Conservation (phyloP, 192 early-diverging fungal genomes). For the Coemansia pectinata region DNA sequence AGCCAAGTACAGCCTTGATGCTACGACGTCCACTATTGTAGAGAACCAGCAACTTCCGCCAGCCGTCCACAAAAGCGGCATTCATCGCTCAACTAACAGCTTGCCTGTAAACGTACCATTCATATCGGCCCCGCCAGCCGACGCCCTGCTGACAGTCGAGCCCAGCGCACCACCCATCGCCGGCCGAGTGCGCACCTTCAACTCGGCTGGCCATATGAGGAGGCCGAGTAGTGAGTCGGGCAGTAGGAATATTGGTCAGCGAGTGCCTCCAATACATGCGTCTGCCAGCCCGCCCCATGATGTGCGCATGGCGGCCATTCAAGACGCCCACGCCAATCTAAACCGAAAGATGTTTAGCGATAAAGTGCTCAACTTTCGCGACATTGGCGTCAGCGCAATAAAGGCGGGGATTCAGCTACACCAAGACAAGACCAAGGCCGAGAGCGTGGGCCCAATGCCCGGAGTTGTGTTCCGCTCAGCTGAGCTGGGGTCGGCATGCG, state of each 20-base stretch:
- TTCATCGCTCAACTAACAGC: slow-evolving; percentile 30
- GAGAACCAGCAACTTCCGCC: slow-evolving; percentile 7
- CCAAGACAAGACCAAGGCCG: slow-evolving; percentile 15
- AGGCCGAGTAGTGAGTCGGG: background rate
- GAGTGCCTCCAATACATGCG: background rate
- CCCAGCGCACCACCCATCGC: slow-evolving; percentile 42
- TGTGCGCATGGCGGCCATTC: slow-evolving; percentile 34
- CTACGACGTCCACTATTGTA: background rate
- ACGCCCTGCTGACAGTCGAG: slow-evolving; percentile 1
- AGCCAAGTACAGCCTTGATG: slow-evolving; percentile 20
- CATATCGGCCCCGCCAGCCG: slow-evolving; percentile 25
- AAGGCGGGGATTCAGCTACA: slow-evolving; percentile 20
- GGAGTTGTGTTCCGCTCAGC: slow-evolving; percentile 56
- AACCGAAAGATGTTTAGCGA: slow-evolving; percentile 39
- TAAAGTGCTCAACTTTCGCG: slow-evolving; percentile 51
- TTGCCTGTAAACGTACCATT: slow-evolving; percentile 26
- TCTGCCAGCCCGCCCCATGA: slow-evolving; percentile 22
- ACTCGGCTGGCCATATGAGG: slow-evolving; percentile 20
- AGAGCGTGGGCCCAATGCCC: slow-evolving; percentile 42
- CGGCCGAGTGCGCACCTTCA: slow-evolving; percentile 21
- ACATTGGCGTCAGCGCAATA: slow-evolving; percentile 49
- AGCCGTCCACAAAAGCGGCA: slow-evolving; percentile 16
- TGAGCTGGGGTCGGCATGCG: slow-evolving; percentile 43
- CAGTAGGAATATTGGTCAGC: background rate
- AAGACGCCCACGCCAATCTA: slow-evolving; percentile 25